Conservation (phyloP, 2,329 filamentous ascomycete genomes). For the Trichoderma koningiopsis region DNA sequence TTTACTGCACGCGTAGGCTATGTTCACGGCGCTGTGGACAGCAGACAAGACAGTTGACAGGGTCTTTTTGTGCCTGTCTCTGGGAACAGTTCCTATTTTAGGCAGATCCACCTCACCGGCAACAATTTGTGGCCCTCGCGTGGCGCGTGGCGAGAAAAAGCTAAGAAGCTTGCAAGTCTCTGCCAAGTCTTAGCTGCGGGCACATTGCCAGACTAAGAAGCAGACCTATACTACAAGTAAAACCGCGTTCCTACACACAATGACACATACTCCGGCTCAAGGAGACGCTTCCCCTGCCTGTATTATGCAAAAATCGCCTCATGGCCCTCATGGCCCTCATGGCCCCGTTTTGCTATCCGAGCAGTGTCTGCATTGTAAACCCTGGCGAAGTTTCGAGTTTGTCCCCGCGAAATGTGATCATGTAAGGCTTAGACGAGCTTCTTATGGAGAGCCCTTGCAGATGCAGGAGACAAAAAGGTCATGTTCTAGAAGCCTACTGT, state of each 20-base stretch:
- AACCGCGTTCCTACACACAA: not conserved
- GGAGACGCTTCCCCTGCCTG: not conserved
- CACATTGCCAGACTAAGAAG: not conserved
- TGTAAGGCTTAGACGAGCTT: not conserved
- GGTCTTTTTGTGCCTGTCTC: not conserved
- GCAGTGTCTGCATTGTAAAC: not conserved
- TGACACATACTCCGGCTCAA: not conserved
- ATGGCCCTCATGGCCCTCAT: not conserved
- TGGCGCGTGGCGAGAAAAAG: not conserved
- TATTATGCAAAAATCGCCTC: not conserved
- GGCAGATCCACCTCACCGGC: not conserved
- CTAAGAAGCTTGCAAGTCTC: not conserved
- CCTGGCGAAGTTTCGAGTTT: not conserved
- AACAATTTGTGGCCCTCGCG: not conserved
- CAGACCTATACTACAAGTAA: not conserved
- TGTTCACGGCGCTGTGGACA: not conserved
- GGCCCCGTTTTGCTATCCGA: not conserved
- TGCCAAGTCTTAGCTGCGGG: not conserved
- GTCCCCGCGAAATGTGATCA: not conserved
- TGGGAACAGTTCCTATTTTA: constrained; percentile 3
- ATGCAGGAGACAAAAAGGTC: not conserved
- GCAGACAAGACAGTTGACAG: not conserved
- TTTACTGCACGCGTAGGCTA: not conserved
- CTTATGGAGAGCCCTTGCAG: not conserved
- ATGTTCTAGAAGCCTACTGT: not conserved